Evolutionary conservation across 2,329 filamentous ascomycete genomes (phyloP).

Genomic region (Ascomycota sp.): DNA sequence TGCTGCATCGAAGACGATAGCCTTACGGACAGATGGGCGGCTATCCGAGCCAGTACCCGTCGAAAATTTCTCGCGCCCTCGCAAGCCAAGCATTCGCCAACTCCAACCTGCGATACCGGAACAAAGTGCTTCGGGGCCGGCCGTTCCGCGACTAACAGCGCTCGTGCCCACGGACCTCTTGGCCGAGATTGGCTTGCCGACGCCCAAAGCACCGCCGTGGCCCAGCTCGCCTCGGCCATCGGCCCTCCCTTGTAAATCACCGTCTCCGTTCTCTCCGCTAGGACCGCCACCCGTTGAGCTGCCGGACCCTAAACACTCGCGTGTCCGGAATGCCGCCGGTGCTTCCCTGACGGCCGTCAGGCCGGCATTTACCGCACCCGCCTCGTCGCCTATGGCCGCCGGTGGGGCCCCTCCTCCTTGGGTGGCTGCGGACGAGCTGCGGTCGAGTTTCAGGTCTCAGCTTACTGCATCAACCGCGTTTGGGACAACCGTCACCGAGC

Average conservation of each 20-base stretch:
- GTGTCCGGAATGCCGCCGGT: slow-evolving; percentile 10
- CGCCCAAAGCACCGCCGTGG: too few species aligned
- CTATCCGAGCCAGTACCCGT: slow-evolving; percentile 17
- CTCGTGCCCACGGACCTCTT: slow-evolving; percentile 11
- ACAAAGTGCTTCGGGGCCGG: slow-evolving; percentile 9
- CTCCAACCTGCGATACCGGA: slow-evolving; percentile 11
- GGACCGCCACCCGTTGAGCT: slow-evolving; percentile 20
- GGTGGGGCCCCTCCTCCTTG: slow-evolving; percentile 21
- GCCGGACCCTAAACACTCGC: slow-evolving; percentile 12
- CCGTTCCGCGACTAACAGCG: slow-evolving; percentile 10
- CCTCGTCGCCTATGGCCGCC: slow-evolving; percentile 12
- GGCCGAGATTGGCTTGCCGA: slow-evolving; percentile 12
- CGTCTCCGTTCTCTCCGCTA: slow-evolving; percentile 21
- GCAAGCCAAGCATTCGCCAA: slow-evolving; percentile 31
- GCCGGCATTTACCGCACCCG: slow-evolving; percentile 11
- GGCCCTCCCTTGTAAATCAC: slow-evolving; percentile 24
- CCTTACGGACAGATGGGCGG: slow-evolving; percentile 13
- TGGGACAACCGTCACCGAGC: slow-evolving; percentile 51
- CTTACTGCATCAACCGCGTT: slow-evolving; percentile 31
- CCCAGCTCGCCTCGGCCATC: too few species aligned
- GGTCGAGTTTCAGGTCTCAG: slow-evolving; percentile 36
- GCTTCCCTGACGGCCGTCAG: slow-evolving; percentile 9
- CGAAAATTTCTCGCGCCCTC: slow-evolving; percentile 39
- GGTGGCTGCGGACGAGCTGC: slow-evolving; percentile 28
- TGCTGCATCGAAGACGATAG: slow-evolving; percentile 4